These are phyloP conservation scores for Populus ilicifolia DNA, from an alignment of 345 rosid species.

Conservation along the genomic window DNA sequence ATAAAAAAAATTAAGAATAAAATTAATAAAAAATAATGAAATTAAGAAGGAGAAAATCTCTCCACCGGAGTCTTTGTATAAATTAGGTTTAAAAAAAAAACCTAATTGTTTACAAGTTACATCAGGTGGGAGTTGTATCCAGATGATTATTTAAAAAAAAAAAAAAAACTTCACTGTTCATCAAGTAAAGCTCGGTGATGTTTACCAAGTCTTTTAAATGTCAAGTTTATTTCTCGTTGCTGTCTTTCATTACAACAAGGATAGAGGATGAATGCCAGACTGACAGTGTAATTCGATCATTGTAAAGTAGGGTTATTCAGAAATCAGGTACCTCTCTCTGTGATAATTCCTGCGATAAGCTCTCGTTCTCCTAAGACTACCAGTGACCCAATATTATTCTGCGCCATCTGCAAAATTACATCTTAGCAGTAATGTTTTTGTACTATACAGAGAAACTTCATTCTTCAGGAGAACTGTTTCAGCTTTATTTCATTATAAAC, in stretches of 20 bases:
- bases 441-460: background rate
- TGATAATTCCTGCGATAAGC: constrained; percentile 74
- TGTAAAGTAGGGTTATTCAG: background rate
- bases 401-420: constrained; percentile 62
- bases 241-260: background rate
- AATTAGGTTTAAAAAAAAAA: too few species aligned
- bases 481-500: constrained; percentile 16
- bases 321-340: constrained; percentile 65
- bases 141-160: too few species aligned
- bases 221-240: background rate
- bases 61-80: rapidly evolving
- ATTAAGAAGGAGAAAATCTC: too few species aligned
- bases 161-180: too few species aligned
- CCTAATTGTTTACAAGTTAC: too few species aligned
- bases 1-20: too few species aligned
- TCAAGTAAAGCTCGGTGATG: too few species aligned
- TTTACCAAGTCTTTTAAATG: too few species aligned
- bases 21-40: too few species aligned
- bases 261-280: background rate
- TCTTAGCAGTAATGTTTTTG: background rate
- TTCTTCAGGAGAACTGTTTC: background rate
- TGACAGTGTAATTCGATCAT: background rate
- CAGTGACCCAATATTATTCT: constrained; percentile 76
- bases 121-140: too few species aligned
- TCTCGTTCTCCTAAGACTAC: constrained; percentile 72